Evolutionary conservation across 306 rosid species (phyloP), one percentile per base, ranked within the genome.

Genomic region (Heteromeles arbutifolia): DNA sequence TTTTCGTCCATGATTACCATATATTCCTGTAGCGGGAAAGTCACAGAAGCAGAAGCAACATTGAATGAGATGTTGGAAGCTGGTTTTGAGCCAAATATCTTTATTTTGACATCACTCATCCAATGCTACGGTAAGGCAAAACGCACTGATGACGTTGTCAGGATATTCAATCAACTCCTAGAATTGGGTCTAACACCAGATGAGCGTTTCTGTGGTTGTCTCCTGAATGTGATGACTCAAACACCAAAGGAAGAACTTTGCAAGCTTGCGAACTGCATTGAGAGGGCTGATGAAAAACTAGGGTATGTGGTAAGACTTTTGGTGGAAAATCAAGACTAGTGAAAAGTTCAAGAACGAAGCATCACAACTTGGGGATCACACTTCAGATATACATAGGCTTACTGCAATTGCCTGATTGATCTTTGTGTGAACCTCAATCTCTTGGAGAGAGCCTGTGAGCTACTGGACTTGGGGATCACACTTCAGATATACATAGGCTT

Each of bases 101-200:
- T 77, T 84, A 91, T 92, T 69, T 82, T 95, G 88, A 89, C 90
- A 58, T 90, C 98, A 12, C 88, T 95, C 48, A 88, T 86, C 79
- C 90, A 95, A 81, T 92, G 98, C 76, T 92, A 92, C 65, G 97
- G 98, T 52, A 92, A 88, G 86, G 93, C 87, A 73, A 89, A 90
- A 84, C 91, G 43, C 50, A 85, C 83, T 19, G 95, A 90, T 80
- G 90, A 90, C 80, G 90, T 95, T 76, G 96, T 90, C 76, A 89
- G 75, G 86, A 86, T 82, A 77, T 89, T 89, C 78, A 59, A 89
- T 74, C 87, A 64, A 72, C 84, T 86, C 72, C 17, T 87, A 70
- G 92, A 88, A 74, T 74, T 84, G 79, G 88, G 86, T 32, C 81
- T 88, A 77, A 48, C 65, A 68, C 96, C 93, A 29, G 96, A 92